A percentile compares a stretch with the other conserved stretches of the same genome.
Evolutionary conservation across 2,329 filamentous ascomycete species (phyloP).

Genomic region (Ophiostoma novo-ulmi): DNA sequence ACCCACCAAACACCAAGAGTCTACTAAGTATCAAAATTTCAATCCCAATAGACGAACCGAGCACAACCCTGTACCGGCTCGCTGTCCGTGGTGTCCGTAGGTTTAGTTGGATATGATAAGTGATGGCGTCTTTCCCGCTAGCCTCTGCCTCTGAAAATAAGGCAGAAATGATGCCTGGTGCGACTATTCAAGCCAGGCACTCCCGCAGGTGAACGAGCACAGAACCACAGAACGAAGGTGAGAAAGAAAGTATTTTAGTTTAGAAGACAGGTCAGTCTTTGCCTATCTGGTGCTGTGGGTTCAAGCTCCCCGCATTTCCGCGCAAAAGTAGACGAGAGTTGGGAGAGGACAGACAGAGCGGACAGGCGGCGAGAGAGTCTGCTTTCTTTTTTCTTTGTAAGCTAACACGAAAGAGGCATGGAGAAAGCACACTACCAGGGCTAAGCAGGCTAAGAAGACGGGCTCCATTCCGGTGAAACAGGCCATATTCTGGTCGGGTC

Average conservation of each 20-base stretch:
- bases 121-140: background rate
- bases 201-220: background rate
- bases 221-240: background rate
- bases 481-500: constrained; percentile 1
- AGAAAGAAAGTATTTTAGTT: background rate
- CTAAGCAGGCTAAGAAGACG: constrained; percentile 10
- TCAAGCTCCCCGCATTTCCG: constrained; percentile 24
- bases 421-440: constrained; percentile 2
- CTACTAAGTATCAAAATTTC: background rate
- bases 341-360: background rate
- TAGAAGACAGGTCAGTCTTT: background rate
- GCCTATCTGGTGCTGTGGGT: background rate
- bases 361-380: background rate
- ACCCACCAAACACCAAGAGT: background rate
- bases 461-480: constrained; percentile 25
- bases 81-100: constrained; percentile 11
- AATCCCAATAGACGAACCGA: background rate
- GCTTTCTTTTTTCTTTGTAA: background rate
- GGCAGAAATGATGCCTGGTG: background rate
- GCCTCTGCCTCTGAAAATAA: background rate
- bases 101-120: constrained; percentile 11
- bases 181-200: background rate
- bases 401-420: background rate
- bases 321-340: background rate
- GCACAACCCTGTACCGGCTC: constrained; percentile 16